phyloP scores from a whole-genome alignment of 1,139 yeast genomes.

The Maudiozyma humilis region DNA sequence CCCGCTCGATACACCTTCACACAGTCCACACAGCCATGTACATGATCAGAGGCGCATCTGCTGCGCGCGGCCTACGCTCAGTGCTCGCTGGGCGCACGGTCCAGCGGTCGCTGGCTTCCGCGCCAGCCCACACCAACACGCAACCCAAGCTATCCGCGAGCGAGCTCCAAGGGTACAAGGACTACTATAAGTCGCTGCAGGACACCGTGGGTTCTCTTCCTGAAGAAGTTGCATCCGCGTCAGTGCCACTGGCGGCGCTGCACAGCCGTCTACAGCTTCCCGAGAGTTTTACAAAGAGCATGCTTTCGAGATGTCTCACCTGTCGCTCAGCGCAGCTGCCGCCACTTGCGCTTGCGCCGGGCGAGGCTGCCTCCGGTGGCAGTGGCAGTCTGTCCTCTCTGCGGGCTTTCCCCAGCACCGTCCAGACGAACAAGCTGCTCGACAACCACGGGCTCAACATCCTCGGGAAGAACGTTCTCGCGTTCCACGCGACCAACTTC shows the following conservation, averaged over 20 bases:
- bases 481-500: slow-evolving; percentile 68
- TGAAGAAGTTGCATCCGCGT: slow-evolving; percentile 43
- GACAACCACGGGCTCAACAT: slow-evolving; percentile 75
- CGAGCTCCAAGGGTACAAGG: slow-evolving; percentile 20
- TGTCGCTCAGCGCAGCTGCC: slow-evolving; percentile 38
- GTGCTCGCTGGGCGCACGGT: not conserved
- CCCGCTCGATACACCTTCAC: too few relatives aligned
- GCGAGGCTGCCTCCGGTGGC: not conserved
- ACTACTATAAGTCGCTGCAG: slow-evolving; percentile 21
- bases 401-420: slow-evolving; percentile 17
- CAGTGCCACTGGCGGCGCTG: slow-evolving; percentile 69
- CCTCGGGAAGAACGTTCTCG: slow-evolving; percentile 70
- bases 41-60: too few relatives aligned
- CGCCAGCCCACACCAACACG: not conserved
- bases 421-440: slow-evolving; percentile 41
- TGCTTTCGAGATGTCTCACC: slow-evolving; percentile 74
- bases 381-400: not conserved
- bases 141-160: not conserved
- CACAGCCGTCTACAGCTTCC: slow-evolving; percentile 69
- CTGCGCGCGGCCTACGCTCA: not conserved
- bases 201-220: slow-evolving; percentile 27
- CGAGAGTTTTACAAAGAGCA: slow-evolving; percentile 46
- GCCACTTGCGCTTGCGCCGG: slow-evolving; percentile 4
- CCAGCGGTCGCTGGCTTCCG: not conserved
- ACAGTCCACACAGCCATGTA: too few relatives aligned